Base-by-base conservation (phyloP, 2,329 filamentous ascomycete genomes). In the Aspergillus candidus region DNA sequence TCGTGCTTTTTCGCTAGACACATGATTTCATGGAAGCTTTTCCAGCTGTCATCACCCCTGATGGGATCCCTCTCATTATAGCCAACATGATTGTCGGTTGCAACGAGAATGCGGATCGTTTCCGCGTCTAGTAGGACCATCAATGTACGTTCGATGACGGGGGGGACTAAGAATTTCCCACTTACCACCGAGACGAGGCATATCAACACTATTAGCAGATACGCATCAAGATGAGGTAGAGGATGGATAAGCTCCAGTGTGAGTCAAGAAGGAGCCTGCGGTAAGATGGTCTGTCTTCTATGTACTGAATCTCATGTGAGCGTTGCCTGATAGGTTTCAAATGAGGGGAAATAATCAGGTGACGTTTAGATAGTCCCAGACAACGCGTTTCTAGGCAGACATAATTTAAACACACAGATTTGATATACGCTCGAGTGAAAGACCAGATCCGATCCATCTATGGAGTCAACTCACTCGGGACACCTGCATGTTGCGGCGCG, bases 41-140 rank as follows among this genome's bases (percentile, higher is more conserved):
- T 85, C 90, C 91, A 97, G 69, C 89, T 96, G 66, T 98, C 93
- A 64, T 97, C 88, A 53, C 90, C 91, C n/a, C 93, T 88, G 48
- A 93, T 86, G 1, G 88, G 80, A 66, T 98, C 90, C 57, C 90
- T 83, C 69, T 98, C 93, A 61, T 88, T 87, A 68, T 89, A 97
- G 41, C 93, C 93, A 48, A 98, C 93, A 84, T 98, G 93, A 57
- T 94, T 97, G 66, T 98, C 93, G 12, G 91, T 97, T 32, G 93
- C 84, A 48, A 98, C 78, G 32, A 98, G 82, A 53, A 98, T 93
- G 53, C 88, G 88, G 60, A 98, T 96, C 0, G 88, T 94, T 70
- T 98, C 88, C 56, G 86, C 68, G 41, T 72, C 77, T 76, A 52
- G 36, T 11, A 6, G 5, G 17, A 27, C 54, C 40, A 50, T 44